phyloP scores from a whole-genome alignment of 1,139 yeast species.

The Nadsonia commutata region DNA sequence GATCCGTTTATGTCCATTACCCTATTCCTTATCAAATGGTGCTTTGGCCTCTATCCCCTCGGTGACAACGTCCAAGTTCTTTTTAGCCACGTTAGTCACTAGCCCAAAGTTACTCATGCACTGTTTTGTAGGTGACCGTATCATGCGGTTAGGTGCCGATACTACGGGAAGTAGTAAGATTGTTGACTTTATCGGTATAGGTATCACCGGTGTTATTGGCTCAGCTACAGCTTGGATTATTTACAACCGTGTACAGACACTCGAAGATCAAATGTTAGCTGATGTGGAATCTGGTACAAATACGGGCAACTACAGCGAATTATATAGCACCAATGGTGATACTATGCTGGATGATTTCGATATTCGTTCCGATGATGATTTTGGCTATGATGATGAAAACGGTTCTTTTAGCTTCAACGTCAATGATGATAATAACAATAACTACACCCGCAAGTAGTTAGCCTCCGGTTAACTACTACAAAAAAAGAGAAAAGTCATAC shows the following conservation, averaged over 20 bases:
- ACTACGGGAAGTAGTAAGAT: constrained; percentile 38
- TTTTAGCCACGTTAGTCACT: constrained; percentile 57
- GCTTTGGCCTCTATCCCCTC: constrained; percentile 81
- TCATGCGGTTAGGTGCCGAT: constrained; percentile 50
- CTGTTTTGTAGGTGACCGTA: constrained; percentile 64
- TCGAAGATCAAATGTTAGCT: not conserved
- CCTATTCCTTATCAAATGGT: constrained; percentile 84
- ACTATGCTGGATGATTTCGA: not conserved
- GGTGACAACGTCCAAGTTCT: constrained; percentile 43
- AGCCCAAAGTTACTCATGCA: constrained; percentile 73
- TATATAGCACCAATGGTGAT: not conserved
- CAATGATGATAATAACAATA: too few relatives aligned
- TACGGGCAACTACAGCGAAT: not conserved
- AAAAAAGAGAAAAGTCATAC: too few relatives aligned
- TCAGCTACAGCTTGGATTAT: constrained; percentile 54
- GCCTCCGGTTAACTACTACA: too few relatives aligned
- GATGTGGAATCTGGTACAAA: not conserved
- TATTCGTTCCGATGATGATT: not conserved
- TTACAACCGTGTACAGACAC: constrained; percentile 31
- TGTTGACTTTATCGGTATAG: constrained; percentile 34
- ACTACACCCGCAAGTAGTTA: too few relatives aligned
- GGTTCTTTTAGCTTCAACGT: too few relatives aligned
- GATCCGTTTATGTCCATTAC: constrained; percentile 78
- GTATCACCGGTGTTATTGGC: constrained; percentile 29
- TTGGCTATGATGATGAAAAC: not conserved